These are phyloP conservation scores for Colletotrichum chrysophilum DNA, from an alignment of 2,329 filamentous ascomycete species.

Conservation along the genomic window DNA sequence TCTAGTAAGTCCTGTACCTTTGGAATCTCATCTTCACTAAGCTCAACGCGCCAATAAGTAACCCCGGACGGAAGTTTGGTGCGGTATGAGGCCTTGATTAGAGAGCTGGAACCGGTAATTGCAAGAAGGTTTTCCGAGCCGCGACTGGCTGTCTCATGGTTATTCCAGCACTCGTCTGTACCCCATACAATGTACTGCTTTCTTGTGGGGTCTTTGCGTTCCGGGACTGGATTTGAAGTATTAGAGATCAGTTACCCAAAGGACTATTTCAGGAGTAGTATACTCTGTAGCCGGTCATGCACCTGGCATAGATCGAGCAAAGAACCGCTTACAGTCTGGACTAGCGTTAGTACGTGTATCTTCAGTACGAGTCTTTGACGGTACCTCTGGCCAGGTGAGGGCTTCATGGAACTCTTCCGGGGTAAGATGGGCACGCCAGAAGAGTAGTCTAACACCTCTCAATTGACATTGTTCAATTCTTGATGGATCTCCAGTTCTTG, in stretches of 20 bases:
- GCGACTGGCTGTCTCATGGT: neutral
- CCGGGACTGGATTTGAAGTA: neutral
- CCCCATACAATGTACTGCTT: neutral
- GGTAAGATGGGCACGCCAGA: neutral
- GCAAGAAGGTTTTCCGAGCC: neutral
- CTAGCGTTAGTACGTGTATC: neutral
- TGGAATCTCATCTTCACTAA: neutral
- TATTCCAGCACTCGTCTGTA: neutral
- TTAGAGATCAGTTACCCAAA: neutral
- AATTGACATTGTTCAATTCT: too few relatives aligned
- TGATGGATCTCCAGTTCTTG: neutral
- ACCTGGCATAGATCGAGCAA: neutral
- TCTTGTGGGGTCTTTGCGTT: neutral
- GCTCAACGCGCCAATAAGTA: neutral
- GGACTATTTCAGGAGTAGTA: neutral
- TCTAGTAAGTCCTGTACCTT: neutral
- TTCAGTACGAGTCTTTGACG: neutral
- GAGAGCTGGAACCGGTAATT: neutral
- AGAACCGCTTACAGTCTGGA: too few relatives aligned
- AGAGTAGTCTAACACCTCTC: too few relatives aligned
- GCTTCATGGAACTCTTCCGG: neutral
- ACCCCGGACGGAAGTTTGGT: neutral
- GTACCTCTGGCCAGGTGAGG: neutral
- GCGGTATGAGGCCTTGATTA: rapidly evolving
- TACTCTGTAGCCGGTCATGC: neutral